Evolutionary conservation across 768 basidiomycete genomes (phyloP).

Genomic region (Termitomyces sp.): DNA sequence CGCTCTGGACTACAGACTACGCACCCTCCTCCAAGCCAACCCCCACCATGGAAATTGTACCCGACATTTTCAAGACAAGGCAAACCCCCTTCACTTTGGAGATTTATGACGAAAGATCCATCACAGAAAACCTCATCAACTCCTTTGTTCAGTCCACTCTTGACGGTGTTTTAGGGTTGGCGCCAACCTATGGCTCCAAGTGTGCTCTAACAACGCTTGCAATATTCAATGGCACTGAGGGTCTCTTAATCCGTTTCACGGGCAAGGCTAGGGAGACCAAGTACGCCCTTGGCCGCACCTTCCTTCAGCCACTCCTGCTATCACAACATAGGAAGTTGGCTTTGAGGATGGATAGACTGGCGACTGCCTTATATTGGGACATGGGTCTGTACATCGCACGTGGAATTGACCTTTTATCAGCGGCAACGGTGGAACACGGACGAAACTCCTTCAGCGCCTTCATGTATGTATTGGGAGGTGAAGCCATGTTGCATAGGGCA

Average conservation of each 20-base stretch:
- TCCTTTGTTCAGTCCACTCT: conserved; percentile 22
- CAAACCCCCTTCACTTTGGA: conserved; percentile 22
- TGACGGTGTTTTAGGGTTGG: conserved; percentile 30
- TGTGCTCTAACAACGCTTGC: conserved; percentile 31
- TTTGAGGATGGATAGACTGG: conserved; percentile 42
- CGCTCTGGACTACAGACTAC: neutral
- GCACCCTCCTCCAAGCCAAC: neutral
- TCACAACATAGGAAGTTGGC: conserved; percentile 26
- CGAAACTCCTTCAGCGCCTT: conserved; percentile 29
- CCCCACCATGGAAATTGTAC: conserved; percentile 20
- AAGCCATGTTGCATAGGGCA: conserved; percentile 18
- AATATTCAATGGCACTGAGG: conserved; percentile 28
- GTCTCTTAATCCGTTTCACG: conserved; percentile 28
- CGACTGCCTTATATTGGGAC: conserved; percentile 33
- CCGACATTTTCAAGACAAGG: conserved; percentile 25
- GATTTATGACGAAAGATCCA: conserved; percentile 17
- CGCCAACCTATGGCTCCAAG: conserved; percentile 32
- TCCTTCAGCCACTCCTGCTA: conserved; percentile 28
- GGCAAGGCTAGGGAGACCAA: conserved; percentile 6
- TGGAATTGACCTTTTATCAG: conserved; percentile 38
- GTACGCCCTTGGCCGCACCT: conserved; percentile 7
- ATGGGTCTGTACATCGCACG: conserved; percentile 23
- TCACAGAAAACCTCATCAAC: conserved; percentile 19
- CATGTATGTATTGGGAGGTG: conserved; percentile 33
- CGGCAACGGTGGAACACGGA: conserved; percentile 4